Evolutionary conservation across 352 stramenopile species (phyloP).

Genomic region (Globisporangium echinulatum): DNA sequence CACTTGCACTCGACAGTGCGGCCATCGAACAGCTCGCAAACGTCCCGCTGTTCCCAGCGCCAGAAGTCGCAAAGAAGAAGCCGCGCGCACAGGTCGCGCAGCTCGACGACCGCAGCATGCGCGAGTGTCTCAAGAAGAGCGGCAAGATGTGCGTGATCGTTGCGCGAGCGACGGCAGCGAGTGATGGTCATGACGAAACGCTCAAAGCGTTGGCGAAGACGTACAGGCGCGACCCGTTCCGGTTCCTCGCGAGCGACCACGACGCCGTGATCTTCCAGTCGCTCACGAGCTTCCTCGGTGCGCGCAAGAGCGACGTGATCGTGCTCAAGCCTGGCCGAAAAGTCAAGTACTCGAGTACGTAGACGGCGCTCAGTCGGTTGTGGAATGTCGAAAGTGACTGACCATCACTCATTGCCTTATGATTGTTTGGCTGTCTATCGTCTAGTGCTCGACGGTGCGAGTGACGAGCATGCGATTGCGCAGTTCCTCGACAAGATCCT

Average conservation of each 20-base stretch:
- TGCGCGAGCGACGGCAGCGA: conserved; percentile 17
- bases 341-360: conserved; percentile 58
- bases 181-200: conserved; percentile 11
- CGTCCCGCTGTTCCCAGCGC: conserved; percentile 58
- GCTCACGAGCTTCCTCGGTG: conserved; percentile 30
- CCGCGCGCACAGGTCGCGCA: conserved; percentile 38
- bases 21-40: conserved; percentile 21
- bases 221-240: conserved; percentile 73
- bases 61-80: conserved; percentile 69
- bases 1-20: conserved; percentile 23
- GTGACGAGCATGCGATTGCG: conserved; percentile 27
- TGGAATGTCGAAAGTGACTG: too few relatives aligned
- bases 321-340: conserved; percentile 57
- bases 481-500: conserved; percentile 61
- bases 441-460: conserved; percentile 5
- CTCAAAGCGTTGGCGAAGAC: conserved; percentile 64
- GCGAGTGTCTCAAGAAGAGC: conserved; percentile 34
- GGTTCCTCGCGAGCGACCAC: conserved; percentile 39
- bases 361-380: too few relatives aligned
- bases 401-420: too few relatives aligned
- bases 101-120: conserved; percentile 27
- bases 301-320: conserved; percentile 22
- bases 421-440: too few relatives aligned
- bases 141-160: conserved; percentile 77
- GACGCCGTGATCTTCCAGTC: conserved; percentile 29